Evolutionary conservation across 139 green algal genomes (phyloP).

Genomic region (Microglena sp.): DNA sequence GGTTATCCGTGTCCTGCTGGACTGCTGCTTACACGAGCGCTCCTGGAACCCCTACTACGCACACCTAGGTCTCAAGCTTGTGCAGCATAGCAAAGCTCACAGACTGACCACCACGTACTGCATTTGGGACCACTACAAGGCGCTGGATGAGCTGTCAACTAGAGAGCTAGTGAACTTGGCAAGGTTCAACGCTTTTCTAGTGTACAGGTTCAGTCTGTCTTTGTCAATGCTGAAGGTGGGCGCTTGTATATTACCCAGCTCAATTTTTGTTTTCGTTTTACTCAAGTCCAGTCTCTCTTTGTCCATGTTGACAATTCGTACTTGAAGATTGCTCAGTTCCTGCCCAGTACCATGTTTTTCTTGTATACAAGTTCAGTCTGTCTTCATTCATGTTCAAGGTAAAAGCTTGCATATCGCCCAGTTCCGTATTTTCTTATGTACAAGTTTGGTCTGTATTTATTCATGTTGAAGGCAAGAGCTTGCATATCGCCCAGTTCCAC

Average conservation of each 20-base stretch:
- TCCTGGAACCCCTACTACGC: constrained; percentile 78
- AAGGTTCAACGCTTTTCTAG: constrained; percentile 17
- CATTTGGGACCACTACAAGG: constrained; percentile 74
- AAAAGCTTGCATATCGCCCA: background rate
- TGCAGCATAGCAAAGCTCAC: constrained; percentile 16
- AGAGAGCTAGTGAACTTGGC: constrained; percentile 41
- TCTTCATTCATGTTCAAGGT: background rate
- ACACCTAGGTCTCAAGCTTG: constrained; percentile 47
- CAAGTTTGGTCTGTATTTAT: too few species aligned
- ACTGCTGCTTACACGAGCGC: constrained; percentile 65
- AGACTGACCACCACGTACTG: constrained; percentile 50
- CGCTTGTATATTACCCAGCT: background rate
- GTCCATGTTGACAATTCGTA: background rate
- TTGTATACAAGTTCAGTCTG: background rate
- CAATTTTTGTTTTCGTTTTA: background rate
- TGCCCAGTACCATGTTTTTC: background rate
- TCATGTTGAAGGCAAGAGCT: too few species aligned
- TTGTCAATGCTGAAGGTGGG: constrained; percentile 19
- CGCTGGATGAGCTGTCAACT: constrained; percentile 25
- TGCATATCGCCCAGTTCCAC: too few species aligned
- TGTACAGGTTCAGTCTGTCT: constrained; percentile 10
- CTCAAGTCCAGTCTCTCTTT: background rate
- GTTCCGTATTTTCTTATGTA: background rate
- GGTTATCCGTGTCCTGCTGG: constrained; percentile 60
- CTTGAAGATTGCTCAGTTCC: background rate